Base-by-base conservation (phyloP, 139 green algal genomes). In the Closterium sp. region DNA sequence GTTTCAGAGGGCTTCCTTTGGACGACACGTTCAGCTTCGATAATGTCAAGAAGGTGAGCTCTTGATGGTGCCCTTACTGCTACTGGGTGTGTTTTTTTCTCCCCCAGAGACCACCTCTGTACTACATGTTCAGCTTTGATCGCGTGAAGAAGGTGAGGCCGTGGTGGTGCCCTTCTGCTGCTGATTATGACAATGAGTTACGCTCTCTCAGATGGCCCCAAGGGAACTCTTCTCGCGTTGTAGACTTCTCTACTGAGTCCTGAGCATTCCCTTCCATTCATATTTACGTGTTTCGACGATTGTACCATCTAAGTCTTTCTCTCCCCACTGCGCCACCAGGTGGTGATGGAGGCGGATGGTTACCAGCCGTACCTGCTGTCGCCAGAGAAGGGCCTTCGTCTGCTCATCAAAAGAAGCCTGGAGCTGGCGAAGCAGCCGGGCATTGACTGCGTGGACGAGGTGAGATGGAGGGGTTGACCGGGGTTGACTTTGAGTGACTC, bases 331-430 rank as follows among this genome's bases (percentile, higher is more conserved):
- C 43, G 12, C 43, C 43, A 66, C 9, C 96, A 97, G 96, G 95
- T 98, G 19, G 96, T 95, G 85, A 94, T 94, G n/a, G 91, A 96
- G 76, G 96, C 97, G 0, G 97, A 98, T 89, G 97, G 97, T 32
- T 98, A 97, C 92, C 96, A 98, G 93, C 94, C 96, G 21, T 96
- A 97, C 93, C 84, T 98, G 87, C 95, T 98, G 28, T 98, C 97
- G 0, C 97, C 97, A 10, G 97, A 98, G 91, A 92, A 92, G 28
- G 97, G 97, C 55, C 95, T 98, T 84, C 95, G 96, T 16, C 94
- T 97, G 85, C 95, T 98, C 86, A 94, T 96, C 28, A 93, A 88
- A 10, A 93, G 97, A 90, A 96, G 95, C 2, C 95, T 98, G 93
- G 93, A 96, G 88, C 86, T 92, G 34, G 90, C 95, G 5, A 92